Conservation (phyloP, 768 basidiomycete genomes). For the Kwoniella europaea region DNA sequence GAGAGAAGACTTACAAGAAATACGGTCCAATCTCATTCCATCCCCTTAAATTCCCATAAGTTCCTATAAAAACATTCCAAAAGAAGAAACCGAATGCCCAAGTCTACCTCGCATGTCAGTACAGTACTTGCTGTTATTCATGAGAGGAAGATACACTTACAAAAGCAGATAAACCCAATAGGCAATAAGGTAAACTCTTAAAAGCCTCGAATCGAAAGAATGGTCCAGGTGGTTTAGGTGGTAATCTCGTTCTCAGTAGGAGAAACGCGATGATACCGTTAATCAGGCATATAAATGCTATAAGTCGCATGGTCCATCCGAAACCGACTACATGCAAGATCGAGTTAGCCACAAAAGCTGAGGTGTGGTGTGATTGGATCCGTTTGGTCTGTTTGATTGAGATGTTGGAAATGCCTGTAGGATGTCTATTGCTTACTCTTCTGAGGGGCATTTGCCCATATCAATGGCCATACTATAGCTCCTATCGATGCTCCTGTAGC, state of each 20-base stretch:
- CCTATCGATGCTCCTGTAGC: slow-evolving; percentile 16
- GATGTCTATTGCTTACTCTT: neutral
- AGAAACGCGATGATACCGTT: slow-evolving; percentile 25
- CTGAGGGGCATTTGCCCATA: slow-evolving; percentile 16
- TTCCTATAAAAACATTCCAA: slow-evolving; percentile 35
- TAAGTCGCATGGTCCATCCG: slow-evolving; percentile 38
- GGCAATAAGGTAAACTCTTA: slow-evolving; percentile 24
- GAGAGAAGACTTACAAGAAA: slow-evolving; percentile 26
- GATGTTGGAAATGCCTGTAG: neutral
- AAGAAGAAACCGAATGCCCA: slow-evolving; percentile 34
- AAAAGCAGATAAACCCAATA: slow-evolving; percentile 20
- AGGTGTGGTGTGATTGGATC: too few species aligned
- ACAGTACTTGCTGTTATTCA: neutral
- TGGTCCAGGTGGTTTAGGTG: slow-evolving; percentile 36
- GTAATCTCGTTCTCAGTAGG: slow-evolving; percentile 37
- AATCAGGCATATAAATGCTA: slow-evolving; percentile 28
- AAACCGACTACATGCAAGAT: slow-evolving; percentile 31
- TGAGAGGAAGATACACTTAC: slow-evolving; percentile 11
- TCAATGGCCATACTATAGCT: slow-evolving; percentile 18
- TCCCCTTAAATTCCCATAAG: slow-evolving; percentile 28
- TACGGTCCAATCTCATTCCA: slow-evolving; percentile 33
- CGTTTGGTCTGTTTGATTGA: too few species aligned
- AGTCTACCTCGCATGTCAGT: slow-evolving; percentile 16
- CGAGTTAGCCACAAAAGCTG: too few species aligned
- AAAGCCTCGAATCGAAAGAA: slow-evolving; percentile 38